Conservation (phyloP, 2,329 filamentous ascomycete genomes). For the Fusarium pseudonygamai region DNA sequence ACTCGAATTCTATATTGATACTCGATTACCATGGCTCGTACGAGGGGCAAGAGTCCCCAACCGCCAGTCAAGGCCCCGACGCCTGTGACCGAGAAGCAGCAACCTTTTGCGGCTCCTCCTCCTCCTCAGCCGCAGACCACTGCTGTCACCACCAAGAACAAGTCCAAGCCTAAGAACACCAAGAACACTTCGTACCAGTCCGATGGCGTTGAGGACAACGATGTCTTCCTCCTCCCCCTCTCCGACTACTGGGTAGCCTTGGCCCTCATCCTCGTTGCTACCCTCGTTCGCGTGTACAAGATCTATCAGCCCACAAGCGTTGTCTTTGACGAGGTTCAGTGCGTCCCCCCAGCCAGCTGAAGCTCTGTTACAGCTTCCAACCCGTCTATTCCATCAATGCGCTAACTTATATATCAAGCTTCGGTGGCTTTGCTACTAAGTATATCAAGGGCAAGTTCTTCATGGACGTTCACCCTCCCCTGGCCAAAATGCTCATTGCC, state of each 20-base stretch:
- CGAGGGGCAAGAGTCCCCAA: slow-evolving; percentile 51
- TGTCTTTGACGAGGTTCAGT: slow-evolving; percentile 99
- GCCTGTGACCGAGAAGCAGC: slow-evolving; percentile 36
- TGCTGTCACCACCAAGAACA: slow-evolving; percentile 16
- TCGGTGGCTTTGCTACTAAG: slow-evolving; percentile 97
- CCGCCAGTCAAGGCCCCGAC: slow-evolving; percentile 43
- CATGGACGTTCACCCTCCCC: slow-evolving; percentile 99
- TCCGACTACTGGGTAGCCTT: slow-evolving; percentile 84
- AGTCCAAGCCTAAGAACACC: slow-evolving; percentile 46
- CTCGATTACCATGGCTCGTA: slow-evolving; percentile 48
- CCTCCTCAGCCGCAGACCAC: slow-evolving; percentile 18
- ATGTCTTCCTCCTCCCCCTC: slow-evolving; percentile 86
- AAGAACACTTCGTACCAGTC: slow-evolving; percentile 72
- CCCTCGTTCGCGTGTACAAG: slow-evolving; percentile 86
- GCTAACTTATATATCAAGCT: slow-evolving; percentile 64
- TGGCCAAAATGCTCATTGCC: slow-evolving; percentile 96
- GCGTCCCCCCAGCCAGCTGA: slow-evolving; percentile 54
- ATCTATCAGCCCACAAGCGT: slow-evolving; percentile 97
- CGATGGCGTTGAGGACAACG: slow-evolving; percentile 85
- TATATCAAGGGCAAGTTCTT: slow-evolving; percentile 99
- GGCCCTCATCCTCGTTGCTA: slow-evolving; percentile 77
- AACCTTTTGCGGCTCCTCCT: slow-evolving; percentile 25
- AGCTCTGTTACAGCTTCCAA: background rate
- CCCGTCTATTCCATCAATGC: background rate
- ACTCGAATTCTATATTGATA: slow-evolving; percentile 27